A percentile compares a stretch with the other conserved stretches of the same genome.
phyloP scores from a whole-genome alignment of 2,329 filamentous ascomycete species.

The Penicillium sp. region DNA sequence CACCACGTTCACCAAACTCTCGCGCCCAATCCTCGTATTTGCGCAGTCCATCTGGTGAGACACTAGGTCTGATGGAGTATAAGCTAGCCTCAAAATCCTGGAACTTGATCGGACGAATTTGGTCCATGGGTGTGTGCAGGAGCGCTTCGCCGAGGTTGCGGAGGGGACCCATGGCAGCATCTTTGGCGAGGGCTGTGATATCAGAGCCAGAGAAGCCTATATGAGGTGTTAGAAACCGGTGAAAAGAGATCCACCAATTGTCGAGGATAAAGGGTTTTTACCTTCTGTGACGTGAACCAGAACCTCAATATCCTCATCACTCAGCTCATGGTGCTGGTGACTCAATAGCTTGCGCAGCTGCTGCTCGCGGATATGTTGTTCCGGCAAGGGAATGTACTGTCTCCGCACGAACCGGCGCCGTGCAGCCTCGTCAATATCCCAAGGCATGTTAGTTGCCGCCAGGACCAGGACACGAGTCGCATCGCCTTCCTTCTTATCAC shows the following conservation, averaged over 20 bases:
- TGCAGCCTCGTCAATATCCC: constrained; percentile 97
- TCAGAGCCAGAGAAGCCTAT: constrained; percentile 96
- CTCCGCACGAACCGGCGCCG: constrained; percentile 85
- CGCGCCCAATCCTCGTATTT: constrained; percentile 93
- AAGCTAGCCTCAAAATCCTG: constrained; percentile 84
- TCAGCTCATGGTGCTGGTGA: constrained; percentile 82
- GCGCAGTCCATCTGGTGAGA: constrained; percentile 79
- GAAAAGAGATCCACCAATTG: not conserved
- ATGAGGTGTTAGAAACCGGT: not conserved
- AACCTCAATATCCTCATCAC: constrained; percentile 68
- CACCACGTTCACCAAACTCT: constrained; percentile 90
- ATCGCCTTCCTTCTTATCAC: constrained; percentile 73
- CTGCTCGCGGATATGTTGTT: constrained; percentile 74
- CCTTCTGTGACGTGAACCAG: constrained; percentile 84
- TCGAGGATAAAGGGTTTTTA: constrained; percentile 38
- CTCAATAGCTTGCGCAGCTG: constrained; percentile 79
- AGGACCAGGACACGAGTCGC: constrained; percentile 87
- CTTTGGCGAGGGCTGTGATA: constrained; percentile 94
- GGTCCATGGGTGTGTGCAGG: constrained; percentile 87
- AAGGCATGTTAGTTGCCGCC: constrained; percentile 92
- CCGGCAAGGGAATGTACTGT: constrained; percentile 94
- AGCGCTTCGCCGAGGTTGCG: constrained; percentile 87
- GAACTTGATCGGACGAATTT: constrained; percentile 84
- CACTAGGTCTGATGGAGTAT: constrained; percentile 82
- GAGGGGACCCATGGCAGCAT: constrained; percentile 95